Evolutionary conservation across 2,329 filamentous ascomycete genomes (phyloP).

Genomic region (Aciculosporium take): DNA sequence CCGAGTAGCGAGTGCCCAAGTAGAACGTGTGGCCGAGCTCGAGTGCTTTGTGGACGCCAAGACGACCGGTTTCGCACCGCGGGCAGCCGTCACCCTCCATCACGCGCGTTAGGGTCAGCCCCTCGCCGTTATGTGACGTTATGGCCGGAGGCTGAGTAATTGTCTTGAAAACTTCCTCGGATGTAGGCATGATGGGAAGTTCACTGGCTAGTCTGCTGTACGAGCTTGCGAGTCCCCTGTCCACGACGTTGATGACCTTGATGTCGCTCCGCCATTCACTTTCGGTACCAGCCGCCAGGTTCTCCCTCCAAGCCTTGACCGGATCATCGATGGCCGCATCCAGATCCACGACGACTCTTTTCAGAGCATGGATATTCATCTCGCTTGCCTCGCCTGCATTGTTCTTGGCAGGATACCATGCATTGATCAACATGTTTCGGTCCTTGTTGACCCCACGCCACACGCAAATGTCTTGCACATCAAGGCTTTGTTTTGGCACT

Average conservation of each 20-base stretch:
- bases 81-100: slow-evolving; percentile 59
- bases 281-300: slow-evolving; percentile 12
- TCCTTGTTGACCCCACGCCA: slow-evolving; percentile 58
- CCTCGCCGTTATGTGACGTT: slow-evolving; percentile 14
- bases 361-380: slow-evolving; percentile 46
- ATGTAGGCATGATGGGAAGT: slow-evolving; percentile 14
- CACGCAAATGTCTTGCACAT: slow-evolving; percentile 17
- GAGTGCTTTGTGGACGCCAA: slow-evolving; percentile 59
- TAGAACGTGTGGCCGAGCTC: slow-evolving; percentile 94
- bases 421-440: slow-evolving; percentile 51
- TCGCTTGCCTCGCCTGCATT: slow-evolving; percentile 16
- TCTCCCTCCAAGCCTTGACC: slow-evolving; percentile 34
- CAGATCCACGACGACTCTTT: slow-evolving; percentile 48
- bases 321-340: slow-evolving; percentile 56
- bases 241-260: slow-evolving; percentile 21
- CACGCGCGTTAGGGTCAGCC: slow-evolving; percentile 50
- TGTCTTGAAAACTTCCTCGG: slow-evolving; percentile 1
- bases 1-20: slow-evolving; percentile 77
- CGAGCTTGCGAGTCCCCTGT: slow-evolving; percentile 15
- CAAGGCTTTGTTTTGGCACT: background rate
- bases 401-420: slow-evolving; percentile 42
- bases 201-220: slow-evolving; percentile 13
- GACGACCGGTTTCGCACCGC: slow-evolving; percentile 45
- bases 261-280: background rate
- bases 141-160: slow-evolving; percentile 3